These are phyloP conservation scores for Hsuehochloa calcarea DNA, from an alignment of 176 grass and related monocot genomes.

Conservation along the genomic window DNA sequence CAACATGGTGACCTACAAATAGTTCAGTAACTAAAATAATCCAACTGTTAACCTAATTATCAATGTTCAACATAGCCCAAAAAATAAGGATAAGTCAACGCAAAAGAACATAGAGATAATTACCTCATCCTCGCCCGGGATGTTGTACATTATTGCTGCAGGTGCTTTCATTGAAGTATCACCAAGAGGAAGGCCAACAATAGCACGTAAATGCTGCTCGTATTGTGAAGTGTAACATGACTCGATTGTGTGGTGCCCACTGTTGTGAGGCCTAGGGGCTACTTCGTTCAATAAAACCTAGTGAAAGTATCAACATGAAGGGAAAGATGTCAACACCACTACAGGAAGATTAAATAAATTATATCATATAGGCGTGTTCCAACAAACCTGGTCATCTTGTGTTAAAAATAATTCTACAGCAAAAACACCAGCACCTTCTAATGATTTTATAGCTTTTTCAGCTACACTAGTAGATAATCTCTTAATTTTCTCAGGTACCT, in stretches of 20 bases:
- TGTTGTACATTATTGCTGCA: constrained; percentile 94
- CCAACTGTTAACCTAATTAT: not conserved
- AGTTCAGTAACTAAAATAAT: constrained; percentile 9
- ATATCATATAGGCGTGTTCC: not conserved
- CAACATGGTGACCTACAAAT: constrained; percentile 1
- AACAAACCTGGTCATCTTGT: constrained; percentile 74
- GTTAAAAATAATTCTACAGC: constrained; percentile 96
- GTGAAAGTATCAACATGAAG: not conserved
- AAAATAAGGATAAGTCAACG: constrained; percentile 14
- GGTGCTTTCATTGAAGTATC: constrained; percentile 84
- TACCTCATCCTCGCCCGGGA: constrained; percentile 90
- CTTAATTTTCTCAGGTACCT: constrained; percentile 66
- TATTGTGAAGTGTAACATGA: constrained; percentile 97
- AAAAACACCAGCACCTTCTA: constrained; percentile 90
- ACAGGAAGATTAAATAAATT: not conserved
- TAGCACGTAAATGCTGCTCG: constrained; percentile 89
- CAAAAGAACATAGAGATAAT: not conserved
- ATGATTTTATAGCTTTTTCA: constrained; percentile 65
- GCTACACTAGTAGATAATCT: constrained; percentile 66
- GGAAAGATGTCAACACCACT: constrained; percentile 12
- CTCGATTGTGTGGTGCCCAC: constrained; percentile 95
- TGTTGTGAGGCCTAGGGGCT: constrained; percentile 93
- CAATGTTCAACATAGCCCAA: constrained; percentile 15
- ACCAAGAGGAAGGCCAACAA: constrained; percentile 89
- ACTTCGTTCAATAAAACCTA: constrained; percentile 94